Conservation (phyloP, 305 asterid species). For the Coffea humblotiana region DNA sequence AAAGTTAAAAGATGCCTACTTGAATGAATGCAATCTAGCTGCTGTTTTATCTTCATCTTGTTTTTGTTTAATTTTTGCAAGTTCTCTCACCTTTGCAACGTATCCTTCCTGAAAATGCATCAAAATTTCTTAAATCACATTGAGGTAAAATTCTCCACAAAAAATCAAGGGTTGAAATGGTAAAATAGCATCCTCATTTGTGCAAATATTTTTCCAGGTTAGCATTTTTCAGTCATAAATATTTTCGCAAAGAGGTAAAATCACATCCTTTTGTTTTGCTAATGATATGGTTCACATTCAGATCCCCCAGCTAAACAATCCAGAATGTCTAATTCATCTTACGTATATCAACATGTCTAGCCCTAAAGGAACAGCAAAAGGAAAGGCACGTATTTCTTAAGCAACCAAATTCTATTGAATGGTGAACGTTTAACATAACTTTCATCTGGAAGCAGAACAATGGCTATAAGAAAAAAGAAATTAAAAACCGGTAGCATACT, state of each 20-base stretch:
- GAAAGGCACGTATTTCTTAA: background rate
- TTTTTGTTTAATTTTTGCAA: slow-evolving; percentile 72
- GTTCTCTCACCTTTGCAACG: slow-evolving; percentile 68
- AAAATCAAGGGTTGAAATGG: background rate
- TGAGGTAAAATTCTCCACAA: slow-evolving; percentile 1
- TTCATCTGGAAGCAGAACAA: slow-evolving; percentile 1
- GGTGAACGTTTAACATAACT: background rate
- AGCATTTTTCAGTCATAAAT: too few species aligned
- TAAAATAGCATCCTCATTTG: background rate
- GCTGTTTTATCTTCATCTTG: slow-evolving; percentile 77
- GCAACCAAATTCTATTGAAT: background rate
- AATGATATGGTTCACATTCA: too few species aligned
- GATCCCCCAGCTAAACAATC: too few species aligned
- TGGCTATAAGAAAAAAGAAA: slow-evolving; percentile 10
- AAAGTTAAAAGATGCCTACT: slow-evolving; percentile 42
- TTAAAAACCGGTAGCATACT: slow-evolving; percentile 32
- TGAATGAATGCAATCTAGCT: slow-evolving; percentile 75
- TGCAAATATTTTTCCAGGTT: too few species aligned
- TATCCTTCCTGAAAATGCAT: slow-evolving; percentile 57
- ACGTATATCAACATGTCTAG: background rate
- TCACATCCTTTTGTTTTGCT: too few species aligned
- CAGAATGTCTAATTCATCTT: background rate
- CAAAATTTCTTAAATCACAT: background rate
- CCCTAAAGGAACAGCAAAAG: background rate
- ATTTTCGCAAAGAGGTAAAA: too few species aligned